Base-by-base conservation (phyloP, 768 basidiomycete genomes). In the Tephrocybe sp. region DNA sequence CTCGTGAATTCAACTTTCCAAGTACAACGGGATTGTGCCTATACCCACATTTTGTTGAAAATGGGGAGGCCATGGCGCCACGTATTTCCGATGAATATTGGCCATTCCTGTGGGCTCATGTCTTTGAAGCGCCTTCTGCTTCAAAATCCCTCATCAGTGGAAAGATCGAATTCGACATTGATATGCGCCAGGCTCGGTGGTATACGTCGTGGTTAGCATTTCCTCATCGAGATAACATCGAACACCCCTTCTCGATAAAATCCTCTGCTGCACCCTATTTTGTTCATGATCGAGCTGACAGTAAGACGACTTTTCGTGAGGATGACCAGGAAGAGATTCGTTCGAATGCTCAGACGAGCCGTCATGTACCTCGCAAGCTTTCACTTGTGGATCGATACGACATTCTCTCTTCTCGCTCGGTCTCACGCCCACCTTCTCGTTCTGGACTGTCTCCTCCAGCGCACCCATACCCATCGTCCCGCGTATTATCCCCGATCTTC, bases 121-220 rank as follows among this genome's bases (percentile, higher is more conserved):
- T 82, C 53, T 75, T 83, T 37, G 80, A 84, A 26, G 56, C 74
- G 3, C 55, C 62, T 37, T 54, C 71, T 52, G 57, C 62, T 21
- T 64, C 65, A 20, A 74, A 72, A 45, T 62, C 79, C 17, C 85
- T 89, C 0, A 85, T 95, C 50, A 76, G 81, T 38, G 93, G 90
- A 4, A 84, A 79, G 24, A 78, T 96, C 24, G 92, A 95, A 68
- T 93, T 95, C 64, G 93, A 95, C 67, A 79, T 95, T 40, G 93
- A 95, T 69, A 53, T 80, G 40, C 72, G 74, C 30, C 79, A 83
- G 54, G 93, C 93, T 15, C 77, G 81, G 24, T 95, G 93, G 93
- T 89, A 84, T 59, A 70, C 81, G 15, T 70, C 82, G 0, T 96
- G 90, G 89, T 53, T 84, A 18, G 72, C 77, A 1, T 73, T 77